phyloP scores from a whole-genome alignment of 768 basidiomycete species.

The Phylloporus arenicola region DNA sequence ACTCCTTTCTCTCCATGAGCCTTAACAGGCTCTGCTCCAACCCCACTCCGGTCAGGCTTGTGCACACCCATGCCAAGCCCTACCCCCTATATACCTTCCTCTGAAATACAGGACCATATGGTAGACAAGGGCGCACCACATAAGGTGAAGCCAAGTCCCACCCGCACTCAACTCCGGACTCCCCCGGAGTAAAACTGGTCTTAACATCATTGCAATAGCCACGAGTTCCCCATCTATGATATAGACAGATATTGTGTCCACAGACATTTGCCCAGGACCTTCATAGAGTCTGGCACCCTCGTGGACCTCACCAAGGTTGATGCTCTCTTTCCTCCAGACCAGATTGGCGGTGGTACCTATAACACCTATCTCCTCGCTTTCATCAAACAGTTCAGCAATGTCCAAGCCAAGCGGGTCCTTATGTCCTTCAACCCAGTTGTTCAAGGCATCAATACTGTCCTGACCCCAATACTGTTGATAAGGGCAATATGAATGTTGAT shows the following conservation, averaged over 20 bases:
- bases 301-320: neutral
- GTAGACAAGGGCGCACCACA: no score
- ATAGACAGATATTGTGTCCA: neutral
- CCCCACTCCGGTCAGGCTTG: no score
- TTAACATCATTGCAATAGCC: neutral
- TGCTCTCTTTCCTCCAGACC: neutral
- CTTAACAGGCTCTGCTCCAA: no score
- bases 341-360: neutral
- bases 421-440: neutral
- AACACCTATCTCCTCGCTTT: constrained; percentile 2
- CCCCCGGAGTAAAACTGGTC: no score
- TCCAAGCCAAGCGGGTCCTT: neutral
- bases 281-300: neutral
- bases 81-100: no score
- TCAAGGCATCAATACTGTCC: neutral
- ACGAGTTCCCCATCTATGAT: neutral
- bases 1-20: no score
- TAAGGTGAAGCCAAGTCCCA: no score
- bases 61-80: no score
- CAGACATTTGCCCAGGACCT: neutral
- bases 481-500: no score
- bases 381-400: neutral
- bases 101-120: no score
- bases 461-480: neutral
- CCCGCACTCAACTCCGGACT: no score